Evolutionary conservation across 306 rosid genomes (phyloP).

Genomic region (Medicago truncatula): DNA sequence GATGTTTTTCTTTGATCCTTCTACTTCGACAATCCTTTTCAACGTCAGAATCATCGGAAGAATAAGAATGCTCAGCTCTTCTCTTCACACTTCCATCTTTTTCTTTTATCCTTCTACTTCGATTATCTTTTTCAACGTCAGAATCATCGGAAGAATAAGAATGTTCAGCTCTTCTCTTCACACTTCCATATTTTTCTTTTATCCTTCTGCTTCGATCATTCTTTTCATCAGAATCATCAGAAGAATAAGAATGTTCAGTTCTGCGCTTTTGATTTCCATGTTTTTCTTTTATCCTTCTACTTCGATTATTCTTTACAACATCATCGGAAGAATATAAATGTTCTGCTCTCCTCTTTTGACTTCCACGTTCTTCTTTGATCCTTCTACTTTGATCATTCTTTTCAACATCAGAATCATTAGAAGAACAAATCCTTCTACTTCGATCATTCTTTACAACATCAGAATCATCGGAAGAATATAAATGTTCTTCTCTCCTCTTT

Average conservation of each 20-base stretch:
- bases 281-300: not conserved
- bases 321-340: not conserved
- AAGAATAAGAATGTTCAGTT: conserved; percentile 34
- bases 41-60: conserved; percentile 44
- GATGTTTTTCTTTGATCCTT: conserved; percentile 40
- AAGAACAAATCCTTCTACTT: conserved; percentile 36
- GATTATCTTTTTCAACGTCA: conserved; percentile 36
- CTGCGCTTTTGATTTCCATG: conserved; percentile 37
- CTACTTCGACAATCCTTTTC: conserved; percentile 34
- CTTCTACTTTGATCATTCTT: conserved; percentile 38
- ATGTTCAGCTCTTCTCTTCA: conserved; percentile 36
- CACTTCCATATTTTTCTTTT: not conserved
- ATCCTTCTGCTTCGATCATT: not conserved
- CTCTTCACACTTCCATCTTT: conserved; percentile 10
- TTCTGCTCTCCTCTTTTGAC: conserved; percentile 25
- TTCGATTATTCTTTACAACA: not conserved
- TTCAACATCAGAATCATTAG: conserved; percentile 44
- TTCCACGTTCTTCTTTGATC: conserved; percentile 36
- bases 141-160: conserved; percentile 46
- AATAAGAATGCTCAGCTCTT: conserved; percentile 33
- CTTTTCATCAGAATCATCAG: conserved; percentile 45
- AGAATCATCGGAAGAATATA: not conserved
- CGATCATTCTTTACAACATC: not conserved
- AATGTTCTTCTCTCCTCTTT: conserved; percentile 19
- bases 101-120: conserved; percentile 37